Percentiles rank a stretch among this genome's conserved stretches.
phyloP scores from a whole-genome alignment of 2,329 filamentous ascomycete genomes.

The Diplodia sapinea region DNA sequence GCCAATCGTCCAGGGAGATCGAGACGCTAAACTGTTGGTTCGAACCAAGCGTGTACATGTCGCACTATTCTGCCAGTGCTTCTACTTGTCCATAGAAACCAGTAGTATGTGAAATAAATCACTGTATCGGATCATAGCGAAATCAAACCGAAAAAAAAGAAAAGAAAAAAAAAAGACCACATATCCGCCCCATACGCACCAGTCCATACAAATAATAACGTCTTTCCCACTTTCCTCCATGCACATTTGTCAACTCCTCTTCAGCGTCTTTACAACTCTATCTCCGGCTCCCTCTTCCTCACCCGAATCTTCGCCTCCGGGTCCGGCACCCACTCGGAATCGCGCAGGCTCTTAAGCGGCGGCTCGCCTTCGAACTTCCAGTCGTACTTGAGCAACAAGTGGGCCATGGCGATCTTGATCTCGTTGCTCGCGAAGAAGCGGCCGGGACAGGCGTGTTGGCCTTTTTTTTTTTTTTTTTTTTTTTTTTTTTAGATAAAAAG shows the following conservation, averaged over 20 bases:
- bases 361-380: slow-evolving; percentile 18
- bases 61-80: too few species aligned
- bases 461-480: too few species aligned
- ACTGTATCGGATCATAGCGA: too few species aligned
- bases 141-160: not conserved
- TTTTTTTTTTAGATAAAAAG: not conserved
- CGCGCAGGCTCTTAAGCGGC: slow-evolving; percentile 14
- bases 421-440: slow-evolving; percentile 44
- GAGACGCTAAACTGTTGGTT: too few species aligned
- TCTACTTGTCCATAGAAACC: too few species aligned
- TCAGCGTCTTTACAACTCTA: not conserved
- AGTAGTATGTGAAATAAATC: too few species aligned
- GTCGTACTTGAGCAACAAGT: slow-evolving; percentile 14
- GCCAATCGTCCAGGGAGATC: too few species aligned
- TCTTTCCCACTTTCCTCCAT: not conserved
- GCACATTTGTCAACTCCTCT: not conserved
- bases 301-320: slow-evolving; percentile 9
- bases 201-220: not conserved
- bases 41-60: too few species aligned
- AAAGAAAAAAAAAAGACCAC: not conserved
- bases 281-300: slow-evolving; percentile 7
- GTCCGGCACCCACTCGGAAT: slow-evolving; percentile 8
- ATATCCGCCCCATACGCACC: not conserved
- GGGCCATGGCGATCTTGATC: slow-evolving; percentile 44
- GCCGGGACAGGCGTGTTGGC: slow-evolving; percentile 36